Base-by-base conservation (phyloP, 176 grass and related monocot species). In the Triticum timopheevii region DNA sequence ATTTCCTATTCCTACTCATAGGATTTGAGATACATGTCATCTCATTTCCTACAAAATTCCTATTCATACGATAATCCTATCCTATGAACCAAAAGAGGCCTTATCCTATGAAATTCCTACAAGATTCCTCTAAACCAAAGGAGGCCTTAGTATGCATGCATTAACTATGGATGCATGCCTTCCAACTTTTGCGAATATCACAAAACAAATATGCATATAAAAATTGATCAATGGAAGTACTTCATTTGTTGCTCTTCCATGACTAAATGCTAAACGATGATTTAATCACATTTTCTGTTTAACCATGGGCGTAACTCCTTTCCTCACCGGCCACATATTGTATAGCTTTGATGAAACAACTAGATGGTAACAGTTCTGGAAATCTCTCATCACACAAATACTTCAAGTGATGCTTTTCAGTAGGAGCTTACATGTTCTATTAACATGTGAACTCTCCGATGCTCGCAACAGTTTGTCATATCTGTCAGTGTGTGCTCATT, bases 251-350 rank as follows among this genome's bases (percentile, higher is more conserved):
- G 34, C 23, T n/a, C 47, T 42, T 64, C 42, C 66, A 78, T 83
- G 23, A 63, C 34, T 54, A 54, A 85, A 76, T 17, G 65, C 15
- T 71, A 62, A 47, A 10, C 47, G 69, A 82, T 78, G 79, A 40
- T 82, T 90, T 77, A 64, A 78, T 83, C 69, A 84, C 38, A 75
- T 65, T 33, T 84, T 25, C 34, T 31, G 49, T 30, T 64, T 34
- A 50, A 31, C 9, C 49, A 78, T 65, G 20, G 63, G 62, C 4
- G 62, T 72, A 77, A 86, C 6, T 39, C 30, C 3, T 49, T 63
- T 64, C 39, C 17, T 62, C 30, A 27, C 38, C 34, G 65, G 79
- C 30, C 52, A 62, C 20, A 62, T 28, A 9, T 17, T 52, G 13
- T 72, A 38, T 35, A 17, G 0, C 66, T 79, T 78, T 9, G 22